Conservation (phyloP, 345 rosid species). For the Eucalyptus pauciflora region DNA sequence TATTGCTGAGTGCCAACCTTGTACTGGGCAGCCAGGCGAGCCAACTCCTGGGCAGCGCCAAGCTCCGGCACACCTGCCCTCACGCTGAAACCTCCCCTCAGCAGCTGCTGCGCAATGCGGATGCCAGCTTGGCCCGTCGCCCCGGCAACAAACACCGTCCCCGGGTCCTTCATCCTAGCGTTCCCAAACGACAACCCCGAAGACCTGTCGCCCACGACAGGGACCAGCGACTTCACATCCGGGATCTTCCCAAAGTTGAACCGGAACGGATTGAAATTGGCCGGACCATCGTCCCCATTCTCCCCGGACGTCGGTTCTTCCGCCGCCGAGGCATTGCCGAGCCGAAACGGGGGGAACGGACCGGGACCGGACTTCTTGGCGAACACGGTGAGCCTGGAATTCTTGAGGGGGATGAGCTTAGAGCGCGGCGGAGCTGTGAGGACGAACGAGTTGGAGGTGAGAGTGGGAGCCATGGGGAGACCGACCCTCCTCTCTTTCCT, state of each 20-base stretch:
- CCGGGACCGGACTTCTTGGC: constrained; percentile 37
- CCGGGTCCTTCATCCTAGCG: constrained; percentile 58
- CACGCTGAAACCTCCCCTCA: constrained; percentile 77
- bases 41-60: constrained; percentile 74
- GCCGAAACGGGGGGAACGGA: constrained; percentile 25
- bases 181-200: constrained; percentile 52
- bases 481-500: neutral
- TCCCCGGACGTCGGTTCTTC: neutral
- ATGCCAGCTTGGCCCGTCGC: constrained; percentile 91
- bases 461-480: constrained; percentile 35
- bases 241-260: constrained; percentile 50
- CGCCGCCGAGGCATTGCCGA: constrained; percentile 31
- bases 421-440: constrained; percentile 30
- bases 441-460: constrained; percentile 56
- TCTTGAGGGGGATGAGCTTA: constrained; percentile 15
- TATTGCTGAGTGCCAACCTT: constrained; percentile 35
- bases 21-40: constrained; percentile 73
- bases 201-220: constrained; percentile 33
- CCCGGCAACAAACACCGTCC: constrained; percentile 84
- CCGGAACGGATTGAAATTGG: constrained; percentile 40
- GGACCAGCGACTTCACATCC: constrained; percentile 54
- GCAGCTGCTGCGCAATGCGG: constrained; percentile 60
- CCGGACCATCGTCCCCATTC: constrained; percentile 18
- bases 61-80: constrained; percentile 90
- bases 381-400: constrained; percentile 27